phyloP scores from a whole-genome alignment of 169 alveolate genomes.

The Eimeria maxima region DNA sequence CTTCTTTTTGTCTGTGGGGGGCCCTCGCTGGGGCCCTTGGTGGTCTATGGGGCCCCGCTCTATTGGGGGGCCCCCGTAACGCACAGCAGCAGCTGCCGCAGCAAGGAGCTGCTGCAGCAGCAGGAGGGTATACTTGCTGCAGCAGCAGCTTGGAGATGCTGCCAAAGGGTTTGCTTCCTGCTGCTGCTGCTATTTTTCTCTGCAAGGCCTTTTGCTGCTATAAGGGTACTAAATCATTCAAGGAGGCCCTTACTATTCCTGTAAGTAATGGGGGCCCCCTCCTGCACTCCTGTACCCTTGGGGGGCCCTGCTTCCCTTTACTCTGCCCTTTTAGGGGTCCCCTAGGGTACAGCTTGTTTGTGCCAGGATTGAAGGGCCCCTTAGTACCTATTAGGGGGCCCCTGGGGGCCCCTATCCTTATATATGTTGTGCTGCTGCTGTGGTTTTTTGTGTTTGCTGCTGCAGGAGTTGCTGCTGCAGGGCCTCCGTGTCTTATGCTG shows the following conservation, averaged over 20 bases:
- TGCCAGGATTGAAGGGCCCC: neutral
- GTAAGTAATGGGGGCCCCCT: constrained; percentile 60
- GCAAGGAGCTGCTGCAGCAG: neutral
- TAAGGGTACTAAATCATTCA: neutral
- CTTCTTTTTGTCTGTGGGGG: constrained; percentile 41
- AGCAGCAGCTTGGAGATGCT: neutral
- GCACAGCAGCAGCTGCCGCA: too few species aligned
- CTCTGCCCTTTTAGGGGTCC: constrained; percentile 28
- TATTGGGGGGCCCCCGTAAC: neutral
- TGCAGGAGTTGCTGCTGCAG: constrained; percentile 63
- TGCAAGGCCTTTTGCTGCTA: constrained; percentile 42
- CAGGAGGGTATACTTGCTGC: neutral
- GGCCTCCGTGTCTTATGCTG: neutral
- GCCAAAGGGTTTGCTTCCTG: neutral
- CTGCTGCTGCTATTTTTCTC: constrained; percentile 42
- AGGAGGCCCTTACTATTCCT: neutral
- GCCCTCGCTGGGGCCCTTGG: constrained; percentile 55
- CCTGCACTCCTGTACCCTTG: neutral
- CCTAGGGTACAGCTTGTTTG: neutral
- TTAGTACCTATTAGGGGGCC: neutral
- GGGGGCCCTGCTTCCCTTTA: constrained; percentile 3
- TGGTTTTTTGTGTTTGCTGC: neutral
- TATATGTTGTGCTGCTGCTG: neutral
- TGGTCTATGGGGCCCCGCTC: constrained; percentile 1
- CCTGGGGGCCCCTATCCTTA: neutral